Base-by-base conservation (phyloP, 2,329 filamentous ascomycete species). In the Aspergillus sp. region DNA sequence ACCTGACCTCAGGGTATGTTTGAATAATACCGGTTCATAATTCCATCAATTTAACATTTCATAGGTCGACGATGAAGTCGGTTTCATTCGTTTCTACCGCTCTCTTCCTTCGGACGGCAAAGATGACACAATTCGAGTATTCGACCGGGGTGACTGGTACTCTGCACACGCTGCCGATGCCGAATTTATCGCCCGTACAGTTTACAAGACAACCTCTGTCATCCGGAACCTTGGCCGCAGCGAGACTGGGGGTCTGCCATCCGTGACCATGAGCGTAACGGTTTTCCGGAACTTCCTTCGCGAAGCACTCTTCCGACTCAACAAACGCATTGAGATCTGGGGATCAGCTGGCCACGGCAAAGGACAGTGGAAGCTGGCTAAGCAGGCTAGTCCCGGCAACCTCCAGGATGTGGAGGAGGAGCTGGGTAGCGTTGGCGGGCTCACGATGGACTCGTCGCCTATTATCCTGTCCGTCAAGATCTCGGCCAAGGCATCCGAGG, bases 121-220 rank as follows among this genome's bases (percentile, higher is more conserved):
- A 33, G 58, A 63, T 53, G 67, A 68, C 32, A 90, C 88, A 0
- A 78, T 98, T 42, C 85, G 93, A 42, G 85, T 98, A 47, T 97
- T 97, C 62, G 90, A 97, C 60, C 83, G 93, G 52, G 86, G 88
- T 31, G 93, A 98, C 63, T 98, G 85, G 79, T 96, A 96, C 66
- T 95, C 91, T 5, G 87, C 72, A 6, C 71, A 74, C 47, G 71
- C 67, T 8, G 50, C 59, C 27, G 70, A 73, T 59, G 71, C 71
- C 27, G 69, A 72, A 37, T 73, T 71, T 50, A 73, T 74, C 42
- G 70, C 71, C 26, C 65, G 69, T 13, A 71, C 90, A n/a, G 86
- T 97, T 47, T 98, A 98, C 78, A 95, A 95, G 72, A 97, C 93
- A 5, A 97, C 90, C 2, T 95, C 93, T 0, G 93, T 98, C 11